phyloP scores from a whole-genome alignment of 1,284 basidiomycete species.

The Coniferiporia sulphurascens region DNA sequence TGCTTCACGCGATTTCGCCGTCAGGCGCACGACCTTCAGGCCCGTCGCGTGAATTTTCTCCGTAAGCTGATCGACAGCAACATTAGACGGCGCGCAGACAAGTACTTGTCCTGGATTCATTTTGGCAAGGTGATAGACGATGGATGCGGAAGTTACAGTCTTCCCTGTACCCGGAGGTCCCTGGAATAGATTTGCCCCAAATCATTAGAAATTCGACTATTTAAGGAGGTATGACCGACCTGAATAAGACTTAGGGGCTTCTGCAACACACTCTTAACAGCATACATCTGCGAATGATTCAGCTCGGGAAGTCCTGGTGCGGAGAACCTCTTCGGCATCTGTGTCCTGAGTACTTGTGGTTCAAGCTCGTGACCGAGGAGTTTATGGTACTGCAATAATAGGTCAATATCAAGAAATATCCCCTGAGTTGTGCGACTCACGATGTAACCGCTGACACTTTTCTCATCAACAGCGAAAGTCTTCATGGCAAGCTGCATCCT shows the following conservation, averaged over 20 bases:
- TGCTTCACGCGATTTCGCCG: slow-evolving; percentile 97
- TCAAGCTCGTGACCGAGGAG: slow-evolving; percentile 94
- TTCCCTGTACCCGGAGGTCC: slow-evolving; percentile 99
- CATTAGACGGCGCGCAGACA: slow-evolving; percentile 98
- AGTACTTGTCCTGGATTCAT: slow-evolving; percentile 99
- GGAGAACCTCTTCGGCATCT: slow-evolving; percentile 97
- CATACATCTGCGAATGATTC: slow-evolving; percentile 99
- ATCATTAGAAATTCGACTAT: neutral
- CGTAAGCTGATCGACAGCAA: slow-evolving; percentile 97
- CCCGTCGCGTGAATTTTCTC: slow-evolving; percentile 98
- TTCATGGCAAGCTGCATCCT: slow-evolving; percentile 99
- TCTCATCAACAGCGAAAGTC: slow-evolving; percentile 98
- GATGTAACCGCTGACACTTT: slow-evolving; percentile 98
- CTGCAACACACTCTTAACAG: slow-evolving; percentile 97
- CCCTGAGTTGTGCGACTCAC: slow-evolving; percentile 42
- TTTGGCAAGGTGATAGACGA: slow-evolving; percentile 97
- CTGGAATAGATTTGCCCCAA: slow-evolving; percentile 24
- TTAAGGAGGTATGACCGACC: slow-evolving; percentile 23
- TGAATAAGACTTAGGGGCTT: slow-evolving; percentile 98
- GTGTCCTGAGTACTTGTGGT: slow-evolving; percentile 82
- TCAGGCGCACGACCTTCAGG: slow-evolving; percentile 94
- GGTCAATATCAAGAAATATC: slow-evolving; percentile 10
- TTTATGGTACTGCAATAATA: slow-evolving; percentile 80
- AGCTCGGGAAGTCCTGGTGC: slow-evolving; percentile 97
- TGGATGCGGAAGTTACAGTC: slow-evolving; percentile 99